phyloP scores from a whole-genome alignment of 768 basidiomycete species.

The Polyporus arcularius region DNA sequence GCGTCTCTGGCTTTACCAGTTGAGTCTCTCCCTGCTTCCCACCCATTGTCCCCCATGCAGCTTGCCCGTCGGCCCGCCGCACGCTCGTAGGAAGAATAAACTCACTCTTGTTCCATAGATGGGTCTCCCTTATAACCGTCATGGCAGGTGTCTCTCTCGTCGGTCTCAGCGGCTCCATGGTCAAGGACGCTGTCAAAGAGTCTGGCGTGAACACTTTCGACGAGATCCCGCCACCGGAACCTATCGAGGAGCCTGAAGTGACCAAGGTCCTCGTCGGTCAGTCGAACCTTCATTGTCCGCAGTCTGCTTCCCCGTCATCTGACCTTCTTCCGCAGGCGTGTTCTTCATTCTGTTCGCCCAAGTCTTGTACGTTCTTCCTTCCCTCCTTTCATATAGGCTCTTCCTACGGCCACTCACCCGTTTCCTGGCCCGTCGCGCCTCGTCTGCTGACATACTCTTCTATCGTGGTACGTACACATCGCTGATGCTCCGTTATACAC shows the following conservation, averaged over 20 bases:
- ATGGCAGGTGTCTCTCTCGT: constrained; percentile 83
- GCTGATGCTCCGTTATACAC: constrained; percentile 13
- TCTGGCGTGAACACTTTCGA: constrained; percentile 33
- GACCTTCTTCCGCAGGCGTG: constrained; percentile 57
- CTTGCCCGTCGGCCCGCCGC: constrained; percentile 1
- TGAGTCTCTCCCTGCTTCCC: constrained; percentile 23
- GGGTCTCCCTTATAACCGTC: constrained; percentile 88
- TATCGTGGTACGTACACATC: constrained; percentile 3
- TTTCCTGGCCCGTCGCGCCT: not conserved
- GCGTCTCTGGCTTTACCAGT: constrained; percentile 88
- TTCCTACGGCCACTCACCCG: not conserved
- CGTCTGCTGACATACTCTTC: constrained; percentile 9
- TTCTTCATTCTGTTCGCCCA: constrained; percentile 93
- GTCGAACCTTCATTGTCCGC: constrained; percentile 25
- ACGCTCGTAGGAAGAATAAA: not conserved
- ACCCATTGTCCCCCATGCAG: constrained; percentile 16
- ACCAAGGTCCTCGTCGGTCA: constrained; percentile 74
- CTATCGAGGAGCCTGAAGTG: constrained; percentile 60
- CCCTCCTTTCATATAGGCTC: constrained; percentile 16
- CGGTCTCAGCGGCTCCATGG: constrained; percentile 86
- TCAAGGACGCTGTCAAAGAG: constrained; percentile 70
- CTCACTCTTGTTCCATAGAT: constrained; percentile 49
- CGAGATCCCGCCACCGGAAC: constrained; percentile 40
- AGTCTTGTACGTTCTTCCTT: constrained; percentile 66
- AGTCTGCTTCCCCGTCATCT: constrained; percentile 15